phyloP scores from a whole-genome alignment of 2,329 filamentous ascomycete species.

The Orbilia oligospora region DNA sequence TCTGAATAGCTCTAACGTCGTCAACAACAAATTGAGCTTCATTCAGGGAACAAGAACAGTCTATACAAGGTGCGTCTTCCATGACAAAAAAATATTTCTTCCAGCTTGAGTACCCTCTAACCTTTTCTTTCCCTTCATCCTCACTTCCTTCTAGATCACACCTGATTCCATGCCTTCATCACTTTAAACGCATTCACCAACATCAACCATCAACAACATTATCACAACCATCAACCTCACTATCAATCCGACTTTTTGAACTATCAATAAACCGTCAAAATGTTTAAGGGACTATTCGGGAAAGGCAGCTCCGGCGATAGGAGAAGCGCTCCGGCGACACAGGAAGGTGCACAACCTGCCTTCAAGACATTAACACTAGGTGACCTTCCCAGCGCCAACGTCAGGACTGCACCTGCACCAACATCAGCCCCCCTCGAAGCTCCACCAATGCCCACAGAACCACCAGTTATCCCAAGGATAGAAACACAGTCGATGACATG shows the following conservation, averaged over 20 bases:
- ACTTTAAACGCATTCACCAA: slow-evolving; percentile 7
- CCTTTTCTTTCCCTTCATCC: neutral
- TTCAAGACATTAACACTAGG: slow-evolving; percentile 46
- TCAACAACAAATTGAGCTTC: neutral
- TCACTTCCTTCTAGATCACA: slow-evolving; percentile 19
- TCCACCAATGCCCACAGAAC: slow-evolving; percentile 27
- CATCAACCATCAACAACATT: slow-evolving; percentile 24
- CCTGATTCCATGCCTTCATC: slow-evolving; percentile 29
- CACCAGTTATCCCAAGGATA: slow-evolving; percentile 20
- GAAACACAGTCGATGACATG: slow-evolving; percentile 43
- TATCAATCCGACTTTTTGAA: slow-evolving; percentile 5
- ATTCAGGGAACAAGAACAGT: slow-evolving; percentile 1
- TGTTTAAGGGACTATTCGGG: slow-evolving; percentile 44
- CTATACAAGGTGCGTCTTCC: slow-evolving; percentile 15
- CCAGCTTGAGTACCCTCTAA: neutral
- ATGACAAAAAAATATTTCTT: slow-evolving; percentile 13
- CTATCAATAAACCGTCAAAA: slow-evolving; percentile 33
- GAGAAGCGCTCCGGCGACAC: slow-evolving; percentile 43
- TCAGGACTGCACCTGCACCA: slow-evolving; percentile 15
- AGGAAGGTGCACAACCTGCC: slow-evolving; percentile 30
- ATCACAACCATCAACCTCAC: slow-evolving; percentile 3
- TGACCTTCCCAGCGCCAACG: slow-evolving; percentile 46
- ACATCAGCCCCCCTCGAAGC: slow-evolving; percentile 23
- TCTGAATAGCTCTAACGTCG: neutral
- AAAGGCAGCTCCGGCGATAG: slow-evolving; percentile 37